Conservation (phyloP, 108 stramenopile species). For the Cylindrotheca fusiformis region DNA sequence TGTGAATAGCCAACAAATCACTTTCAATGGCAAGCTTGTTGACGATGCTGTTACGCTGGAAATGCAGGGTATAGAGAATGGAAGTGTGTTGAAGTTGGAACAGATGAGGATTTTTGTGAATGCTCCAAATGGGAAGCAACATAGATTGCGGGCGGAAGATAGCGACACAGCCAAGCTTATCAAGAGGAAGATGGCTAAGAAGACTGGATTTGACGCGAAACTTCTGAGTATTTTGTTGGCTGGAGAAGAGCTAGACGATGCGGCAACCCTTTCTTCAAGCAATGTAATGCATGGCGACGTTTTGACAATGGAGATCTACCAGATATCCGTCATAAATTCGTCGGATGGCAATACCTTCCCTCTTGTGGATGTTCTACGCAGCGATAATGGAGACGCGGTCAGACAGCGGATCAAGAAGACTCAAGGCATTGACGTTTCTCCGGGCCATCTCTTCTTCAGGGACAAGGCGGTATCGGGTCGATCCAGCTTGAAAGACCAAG, state of each 20-base stretch:
- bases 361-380: constrained; percentile 5
- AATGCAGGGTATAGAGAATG: constrained; percentile 16
- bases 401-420: neutral
- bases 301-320: constrained; percentile 16
- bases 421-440: neutral
- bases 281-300: constrained; percentile 9
- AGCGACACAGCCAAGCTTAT: constrained; percentile 1
- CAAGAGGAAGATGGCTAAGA: constrained; percentile 18
- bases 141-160: constrained; percentile 1
- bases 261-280: constrained; percentile 8
- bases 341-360: constrained; percentile 3
- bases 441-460: neutral
- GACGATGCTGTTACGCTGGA: constrained; percentile 11
- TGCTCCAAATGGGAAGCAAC: constrained; percentile 2
- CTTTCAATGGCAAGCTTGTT: constrained; percentile 18
- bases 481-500: constrained; percentile 3
- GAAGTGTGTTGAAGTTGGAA: constrained; percentile 10
- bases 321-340: constrained; percentile 18
- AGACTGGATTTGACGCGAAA: neutral
- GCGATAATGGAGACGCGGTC: constrained; percentile 7
- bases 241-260: constrained; percentile 11
- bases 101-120: constrained; percentile 26
- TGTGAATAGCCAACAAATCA: constrained; percentile 13
- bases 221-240: constrained; percentile 18
- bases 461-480: neutral